Base-by-base conservation (phyloP, 805 yeast species). In the Blastobotrys terrestris region DNA sequence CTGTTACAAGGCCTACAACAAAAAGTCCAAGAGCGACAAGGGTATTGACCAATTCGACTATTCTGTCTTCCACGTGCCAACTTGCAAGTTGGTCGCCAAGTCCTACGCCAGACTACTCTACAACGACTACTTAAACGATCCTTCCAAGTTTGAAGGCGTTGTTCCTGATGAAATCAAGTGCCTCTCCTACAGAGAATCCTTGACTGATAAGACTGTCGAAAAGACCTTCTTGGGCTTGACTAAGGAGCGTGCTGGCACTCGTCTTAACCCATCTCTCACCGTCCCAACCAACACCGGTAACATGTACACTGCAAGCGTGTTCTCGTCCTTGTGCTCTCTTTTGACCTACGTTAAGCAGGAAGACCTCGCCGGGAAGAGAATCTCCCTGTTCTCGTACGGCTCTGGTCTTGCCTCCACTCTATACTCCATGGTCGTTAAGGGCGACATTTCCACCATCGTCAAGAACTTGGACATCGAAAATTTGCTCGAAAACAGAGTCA, bases 201-300 rank as follows among this genome's bases (percentile, higher is more conserved):
- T 92, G 63, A 76, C 81, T 57, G 96, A 89, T 74, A 89, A 82
- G 71, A 70, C 76, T 57, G 72, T 90, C 61, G 98, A 92, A 72
- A 94, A 92, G 77, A 76, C 84, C 16, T 91, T 92, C 72, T 79
- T 91, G 61, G 81, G 81, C 26, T 74, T 85, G 58, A 81, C 95
- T 54, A 88, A 90, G 77, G 83, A 79, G 55, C 72, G 75, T 58
- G 75, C 81, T 57, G 79, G 80, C 58, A 79, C 76, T 65, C 81
- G 88, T 70, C 89, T 94, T 54, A 75, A 76, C 49, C 94, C 96
- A 39, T 83, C 96, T 16, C 76, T 94, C 70, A 77, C 74, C 62
- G 89, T 90, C 45, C 92, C 98, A 67, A 92, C 98, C 58, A 92
- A 92, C 74, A 89, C 95, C 58, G 99, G 99, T 74, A 94, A 94